Conservation (phyloP, 2,329 filamentous ascomycete species). For the Apiospora pterosperma region DNA sequence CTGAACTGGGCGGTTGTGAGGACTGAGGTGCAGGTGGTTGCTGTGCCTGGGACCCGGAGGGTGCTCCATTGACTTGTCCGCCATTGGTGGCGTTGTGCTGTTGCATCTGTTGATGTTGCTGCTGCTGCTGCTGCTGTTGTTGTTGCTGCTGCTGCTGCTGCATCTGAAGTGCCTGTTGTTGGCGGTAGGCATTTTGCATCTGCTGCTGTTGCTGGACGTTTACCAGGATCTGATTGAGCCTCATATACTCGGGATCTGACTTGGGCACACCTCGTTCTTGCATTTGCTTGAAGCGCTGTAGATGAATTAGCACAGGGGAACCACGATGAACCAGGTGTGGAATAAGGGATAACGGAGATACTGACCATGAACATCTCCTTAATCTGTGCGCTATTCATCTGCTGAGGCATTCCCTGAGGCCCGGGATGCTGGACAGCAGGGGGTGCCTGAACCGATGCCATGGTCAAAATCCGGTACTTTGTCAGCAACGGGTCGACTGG, state of each 20-base stretch:
- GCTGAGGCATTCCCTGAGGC: constrained; percentile 55
- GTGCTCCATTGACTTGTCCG: constrained; percentile 50
- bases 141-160: constrained; percentile 59
- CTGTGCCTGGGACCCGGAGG: constrained; percentile 18
- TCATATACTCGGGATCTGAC: constrained; percentile 83
- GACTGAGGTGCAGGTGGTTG: constrained; percentile 32
- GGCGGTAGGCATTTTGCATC: constrained; percentile 54
- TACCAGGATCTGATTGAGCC: constrained; percentile 71
- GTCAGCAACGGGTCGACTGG: not conserved
- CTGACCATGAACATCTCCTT: constrained; percentile 67
- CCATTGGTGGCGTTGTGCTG: constrained; percentile 49
- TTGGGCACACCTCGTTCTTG: constrained; percentile 77
- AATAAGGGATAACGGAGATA: constrained; percentile 1
- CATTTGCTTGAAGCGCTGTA: constrained; percentile 84
- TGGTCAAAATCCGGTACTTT: constrained; percentile 36
- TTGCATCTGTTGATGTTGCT: constrained; percentile 50
- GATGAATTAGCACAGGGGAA: constrained; percentile 29
- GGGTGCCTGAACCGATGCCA: constrained; percentile 78
- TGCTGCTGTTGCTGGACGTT: constrained; percentile 66
- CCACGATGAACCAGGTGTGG: not conserved
- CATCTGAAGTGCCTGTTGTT: constrained; percentile 52
- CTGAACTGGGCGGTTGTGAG: constrained; percentile 31
- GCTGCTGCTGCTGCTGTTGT: constrained; percentile 55
- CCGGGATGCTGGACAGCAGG: constrained; percentile 66
- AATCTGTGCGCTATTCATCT: constrained; percentile 72